A percentile compares a stretch with the other conserved stretches of the same genome.
Evolutionary conservation across 345 rosid genomes (phyloP).

Genomic region (Gossypium mustelinum): DNA sequence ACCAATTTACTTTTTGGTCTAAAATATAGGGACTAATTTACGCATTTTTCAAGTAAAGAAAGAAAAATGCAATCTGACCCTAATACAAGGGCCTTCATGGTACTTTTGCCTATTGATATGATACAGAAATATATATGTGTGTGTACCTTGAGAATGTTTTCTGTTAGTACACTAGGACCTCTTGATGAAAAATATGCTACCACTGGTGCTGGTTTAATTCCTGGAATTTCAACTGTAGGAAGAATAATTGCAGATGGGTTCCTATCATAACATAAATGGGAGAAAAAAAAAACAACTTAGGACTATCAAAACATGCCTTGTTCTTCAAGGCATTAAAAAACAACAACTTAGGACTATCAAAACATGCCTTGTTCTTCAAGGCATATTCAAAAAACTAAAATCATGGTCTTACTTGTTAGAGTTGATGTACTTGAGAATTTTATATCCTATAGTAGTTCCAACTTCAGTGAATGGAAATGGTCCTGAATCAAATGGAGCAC

Average conservation of each 20-base stretch:
- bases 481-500: slow-evolving; percentile 57
- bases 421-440: slow-evolving; percentile 50
- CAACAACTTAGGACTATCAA: not conserved
- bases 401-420: slow-evolving; percentile 45
- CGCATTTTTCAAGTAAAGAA: too few relatives aligned
- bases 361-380: too few relatives aligned
- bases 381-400: not conserved
- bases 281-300: not conserved
- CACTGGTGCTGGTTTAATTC: slow-evolving; percentile 64
- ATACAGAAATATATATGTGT: not conserved
- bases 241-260: slow-evolving; percentile 54
- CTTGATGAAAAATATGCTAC: slow-evolving; percentile 77
- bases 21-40: too few relatives aligned
- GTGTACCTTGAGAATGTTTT: slow-evolving; percentile 73
- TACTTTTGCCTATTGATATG: not conserved
- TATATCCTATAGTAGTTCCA: slow-evolving; percentile 35
- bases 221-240: slow-evolving; percentile 36
- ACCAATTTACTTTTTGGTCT: too few relatives aligned
- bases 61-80: too few relatives aligned
- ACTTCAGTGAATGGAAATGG: slow-evolving; percentile 56
- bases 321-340: not conserved
- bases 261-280: slow-evolving; percentile 25
- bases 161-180: slow-evolving; percentile 64
- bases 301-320: not conserved
- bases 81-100: too few relatives aligned